Evolutionary conservation across 2,329 filamentous ascomycete genomes (phyloP), one percentile per base, ranked within the genome.

Genomic region (Colletotrichum sp.): DNA sequence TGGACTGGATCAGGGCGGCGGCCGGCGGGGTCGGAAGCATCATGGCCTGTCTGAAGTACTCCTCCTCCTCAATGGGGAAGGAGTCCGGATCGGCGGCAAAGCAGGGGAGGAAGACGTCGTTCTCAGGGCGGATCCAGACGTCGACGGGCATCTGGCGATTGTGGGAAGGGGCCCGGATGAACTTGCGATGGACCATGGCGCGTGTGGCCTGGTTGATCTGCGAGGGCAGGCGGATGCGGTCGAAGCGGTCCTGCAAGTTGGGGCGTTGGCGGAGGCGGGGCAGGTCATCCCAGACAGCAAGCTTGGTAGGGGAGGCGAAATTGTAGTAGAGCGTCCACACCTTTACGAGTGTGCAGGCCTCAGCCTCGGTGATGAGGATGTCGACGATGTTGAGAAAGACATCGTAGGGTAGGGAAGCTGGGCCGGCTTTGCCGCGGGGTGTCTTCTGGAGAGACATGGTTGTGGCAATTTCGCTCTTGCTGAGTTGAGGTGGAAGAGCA

Each of bases 31-130:
- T 65, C 13, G 69, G 69, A 2, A 71, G 61, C 29, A 49, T 29
- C 19, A 71, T 52, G 5, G 69, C 30, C 13, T 29, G 11, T 9
- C 16, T 30, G 69, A 49, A 65, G 39, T 57, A 25, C 6, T 16
- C 25, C 22, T 71, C 69, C 6, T n/a, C 29, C 1, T 8, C 4
- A 7, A 63, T 9, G 6, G 16, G 13, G 32, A 12, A n/a, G 5
- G 13, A 29, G 13, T 39, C 49, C 13, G 82, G 81, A 22, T 71
- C 61, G 11, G 69, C 77, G 30, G 39, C 39, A 11, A 81, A 82
- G 15, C 72, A 79, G 9, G 64, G 36, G 22, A 80, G 65, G 67
- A 80, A 83, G 32, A 62, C 62, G n/a, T 72, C 69, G 32, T 39
- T 30, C 16, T 62, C 12, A 0, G 59, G 29, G 19, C 59, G 59